Conservation (phyloP, 768 basidiomycete species). For the Calocera cornea region DNA sequence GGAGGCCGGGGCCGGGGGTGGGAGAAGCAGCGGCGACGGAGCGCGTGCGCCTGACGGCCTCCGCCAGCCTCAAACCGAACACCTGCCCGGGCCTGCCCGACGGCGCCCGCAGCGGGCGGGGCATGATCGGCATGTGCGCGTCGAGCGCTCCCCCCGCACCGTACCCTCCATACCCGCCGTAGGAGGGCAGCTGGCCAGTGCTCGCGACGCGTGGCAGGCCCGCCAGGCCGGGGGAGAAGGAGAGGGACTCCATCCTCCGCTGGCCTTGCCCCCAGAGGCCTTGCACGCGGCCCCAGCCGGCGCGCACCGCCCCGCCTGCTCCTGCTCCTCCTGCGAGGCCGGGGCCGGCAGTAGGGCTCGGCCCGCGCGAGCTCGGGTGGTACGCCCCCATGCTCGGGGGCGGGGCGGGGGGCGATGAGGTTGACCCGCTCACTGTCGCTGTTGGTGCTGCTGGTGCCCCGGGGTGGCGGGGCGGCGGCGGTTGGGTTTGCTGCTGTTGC, state of each 20-base stretch:
- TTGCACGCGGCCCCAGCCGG: neutral
- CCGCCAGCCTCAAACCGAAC: slow-evolving; percentile 24
- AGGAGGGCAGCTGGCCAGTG: neutral
- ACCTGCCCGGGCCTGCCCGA: neutral
- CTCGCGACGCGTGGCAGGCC: neutral
- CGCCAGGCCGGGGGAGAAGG: too few species aligned
- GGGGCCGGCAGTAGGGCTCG: too few species aligned
- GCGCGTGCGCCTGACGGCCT: slow-evolving; percentile 18
- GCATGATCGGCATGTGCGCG: neutral
- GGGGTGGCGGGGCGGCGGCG: neutral
- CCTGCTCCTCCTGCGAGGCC: neutral
- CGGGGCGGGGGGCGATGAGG: too few species aligned
- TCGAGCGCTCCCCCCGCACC: neutral
- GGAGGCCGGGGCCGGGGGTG: too few species aligned
- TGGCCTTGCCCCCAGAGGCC: neutral
- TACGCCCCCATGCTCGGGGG: too few species aligned
- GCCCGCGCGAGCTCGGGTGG: too few species aligned
- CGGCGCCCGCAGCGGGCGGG: slow-evolving; percentile 12
- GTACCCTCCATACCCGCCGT: neutral
- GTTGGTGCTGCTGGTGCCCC: too few species aligned
- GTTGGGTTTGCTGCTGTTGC: neutral
- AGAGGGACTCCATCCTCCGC: neutral
- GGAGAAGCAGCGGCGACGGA: too few species aligned
- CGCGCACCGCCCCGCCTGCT: neutral
- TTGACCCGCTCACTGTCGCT: too few species aligned